Evolutionary conservation across 768 basidiomycete species (phyloP).

Genomic region (Ephemerocybe angulata): DNA sequence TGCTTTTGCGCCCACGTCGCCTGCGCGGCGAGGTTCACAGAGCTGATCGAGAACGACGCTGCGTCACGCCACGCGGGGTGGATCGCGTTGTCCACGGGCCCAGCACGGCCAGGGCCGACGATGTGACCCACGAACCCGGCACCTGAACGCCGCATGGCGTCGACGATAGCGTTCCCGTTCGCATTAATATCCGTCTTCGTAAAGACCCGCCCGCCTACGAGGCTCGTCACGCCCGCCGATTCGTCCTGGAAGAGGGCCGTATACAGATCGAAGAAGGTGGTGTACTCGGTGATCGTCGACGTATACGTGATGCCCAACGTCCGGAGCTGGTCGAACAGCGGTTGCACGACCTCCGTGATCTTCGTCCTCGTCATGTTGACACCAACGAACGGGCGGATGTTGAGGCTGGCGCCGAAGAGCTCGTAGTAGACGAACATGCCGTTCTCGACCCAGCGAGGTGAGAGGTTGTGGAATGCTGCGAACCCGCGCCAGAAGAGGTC

Average conservation of each 20-base stretch:
- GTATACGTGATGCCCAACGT: constrained; percentile 8
- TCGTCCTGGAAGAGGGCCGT: constrained; percentile 16
- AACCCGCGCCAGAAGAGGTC: constrained; percentile 7
- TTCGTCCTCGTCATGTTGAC: constrained; percentile 13
- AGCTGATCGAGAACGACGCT: background rate
- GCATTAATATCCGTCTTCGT: constrained; percentile 9
- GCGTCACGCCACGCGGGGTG: constrained; percentile 5
- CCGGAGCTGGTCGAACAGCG: constrained; percentile 10
- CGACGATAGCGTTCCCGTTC: constrained; percentile 6
- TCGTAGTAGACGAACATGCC: constrained; percentile 14
- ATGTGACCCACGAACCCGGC: constrained; percentile 9
- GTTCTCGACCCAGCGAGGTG: constrained; percentile 12
- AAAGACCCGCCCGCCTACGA: constrained; percentile 14
- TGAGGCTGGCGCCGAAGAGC: constrained; percentile 7
- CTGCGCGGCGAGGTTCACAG: background rate
- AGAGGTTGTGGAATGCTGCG: constrained; percentile 12
- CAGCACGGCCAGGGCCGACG: background rate
- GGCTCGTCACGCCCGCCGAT: background rate
- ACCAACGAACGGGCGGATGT: constrained; percentile 12
- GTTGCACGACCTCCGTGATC: constrained; percentile 12
- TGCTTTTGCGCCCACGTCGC: constrained; percentile 4
- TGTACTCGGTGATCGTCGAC: constrained; percentile 5
- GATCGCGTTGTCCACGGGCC: constrained; percentile 8
- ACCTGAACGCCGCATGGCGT: constrained; percentile 2
- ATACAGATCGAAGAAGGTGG: constrained; percentile 15